Evolutionary conservation across 768 basidiomycete species (phyloP).

Genomic region (Pholiota molesta): DNA sequence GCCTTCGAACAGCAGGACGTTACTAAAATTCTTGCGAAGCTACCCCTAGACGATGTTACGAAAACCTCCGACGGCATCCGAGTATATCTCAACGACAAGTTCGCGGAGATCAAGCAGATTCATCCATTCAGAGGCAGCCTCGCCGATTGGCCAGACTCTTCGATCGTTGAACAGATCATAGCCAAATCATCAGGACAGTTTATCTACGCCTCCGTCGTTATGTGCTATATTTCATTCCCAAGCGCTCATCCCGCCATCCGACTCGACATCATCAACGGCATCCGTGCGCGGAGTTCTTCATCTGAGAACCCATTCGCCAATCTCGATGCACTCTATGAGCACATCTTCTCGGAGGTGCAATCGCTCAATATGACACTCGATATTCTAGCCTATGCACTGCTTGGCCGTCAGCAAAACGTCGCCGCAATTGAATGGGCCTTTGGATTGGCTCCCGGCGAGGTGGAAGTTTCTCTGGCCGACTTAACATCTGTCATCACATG

Average conservation of each 20-base stretch:
- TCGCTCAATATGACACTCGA: not conserved
- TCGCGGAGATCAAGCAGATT: slow-evolving; percentile 2
- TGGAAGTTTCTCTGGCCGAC: not conserved
- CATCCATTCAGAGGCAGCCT: not conserved
- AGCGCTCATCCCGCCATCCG: not conserved
- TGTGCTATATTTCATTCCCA: not conserved
- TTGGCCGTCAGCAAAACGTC: not conserved
- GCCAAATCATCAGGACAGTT: slow-evolving; percentile 6
- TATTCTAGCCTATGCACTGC: not conserved
- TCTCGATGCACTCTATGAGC: slow-evolving; percentile 3
- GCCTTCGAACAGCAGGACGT: not conserved
- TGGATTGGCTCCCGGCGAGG: not conserved
- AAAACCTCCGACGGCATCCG: slow-evolving; percentile 5
- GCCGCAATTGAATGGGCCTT: not conserved
- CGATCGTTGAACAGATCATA: not conserved
- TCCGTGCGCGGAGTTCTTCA: not conserved
- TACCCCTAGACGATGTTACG: slow-evolving; percentile 3
- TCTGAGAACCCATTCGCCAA: not conserved
- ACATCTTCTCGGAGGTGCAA: not conserved
- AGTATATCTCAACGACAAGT: not conserved
- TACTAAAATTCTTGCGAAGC: not conserved
- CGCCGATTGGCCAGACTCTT: not conserved
- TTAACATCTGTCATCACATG: not conserved
- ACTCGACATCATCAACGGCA: slow-evolving; percentile 1
- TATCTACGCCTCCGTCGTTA: slow-evolving; percentile 4